phyloP scores from a whole-genome alignment of 2,329 filamentous ascomycete species.

The Penicillium corylophilum region DNA sequence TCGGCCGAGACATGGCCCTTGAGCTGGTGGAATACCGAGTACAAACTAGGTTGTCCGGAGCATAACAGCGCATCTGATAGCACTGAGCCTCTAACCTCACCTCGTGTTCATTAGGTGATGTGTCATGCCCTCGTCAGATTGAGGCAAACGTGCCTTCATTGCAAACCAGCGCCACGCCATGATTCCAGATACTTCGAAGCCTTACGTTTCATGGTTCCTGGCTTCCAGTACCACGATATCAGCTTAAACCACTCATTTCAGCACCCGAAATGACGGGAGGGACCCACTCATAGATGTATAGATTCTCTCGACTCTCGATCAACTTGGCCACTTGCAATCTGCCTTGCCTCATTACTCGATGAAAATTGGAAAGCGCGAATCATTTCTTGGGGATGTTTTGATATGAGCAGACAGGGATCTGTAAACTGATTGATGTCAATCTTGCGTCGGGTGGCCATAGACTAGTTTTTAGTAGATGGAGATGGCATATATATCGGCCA shows the following conservation, averaged over 20 bases:
- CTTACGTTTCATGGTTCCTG: neutral
- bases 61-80: neutral
- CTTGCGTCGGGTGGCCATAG: slow-evolving; percentile 9
- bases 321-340: neutral
- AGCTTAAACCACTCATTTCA: neutral
- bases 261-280: neutral
- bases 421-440: slow-evolving; percentile 9
- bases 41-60: neutral
- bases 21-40: neutral
- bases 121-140: slow-evolving; percentile 10
- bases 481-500: slow-evolving; percentile 3
- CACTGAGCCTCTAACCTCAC: neutral
- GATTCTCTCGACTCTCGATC: neutral
- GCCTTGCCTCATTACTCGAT: neutral
- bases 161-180: neutral
- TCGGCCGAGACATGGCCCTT: neutral
- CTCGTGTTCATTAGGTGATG: neutral
- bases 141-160: neutral
- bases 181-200: neutral
- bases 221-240: neutral
- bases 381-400: neutral
- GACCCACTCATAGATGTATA: neutral
- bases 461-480: neutral
- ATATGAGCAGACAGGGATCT: neutral
- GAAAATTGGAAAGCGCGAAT: neutral